These are phyloP conservation scores for Herpetomonas tarakana DNA, from an alignment of 208 protist species.

Conservation along the genomic window DNA sequence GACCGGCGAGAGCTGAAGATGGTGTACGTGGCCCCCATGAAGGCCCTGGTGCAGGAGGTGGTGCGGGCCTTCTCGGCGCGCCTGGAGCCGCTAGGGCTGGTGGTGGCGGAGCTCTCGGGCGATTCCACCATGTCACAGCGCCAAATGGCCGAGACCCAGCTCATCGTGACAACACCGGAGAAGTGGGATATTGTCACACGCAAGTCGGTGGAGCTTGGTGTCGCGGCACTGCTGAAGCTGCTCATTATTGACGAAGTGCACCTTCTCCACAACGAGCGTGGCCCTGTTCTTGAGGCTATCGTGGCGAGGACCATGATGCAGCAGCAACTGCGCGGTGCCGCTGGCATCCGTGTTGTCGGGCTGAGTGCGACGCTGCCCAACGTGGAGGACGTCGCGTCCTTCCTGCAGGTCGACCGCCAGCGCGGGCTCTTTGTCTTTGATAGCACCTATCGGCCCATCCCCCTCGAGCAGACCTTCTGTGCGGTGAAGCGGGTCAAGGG, in stretches of 20 bases:
- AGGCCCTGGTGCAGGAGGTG: constrained; percentile 99
- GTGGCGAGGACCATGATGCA: constrained; percentile 95
- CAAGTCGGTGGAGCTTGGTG: constrained; percentile 95
- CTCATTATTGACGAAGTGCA: constrained; percentile 99
- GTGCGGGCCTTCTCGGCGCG: constrained; percentile 95
- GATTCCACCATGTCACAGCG: constrained; percentile 96
- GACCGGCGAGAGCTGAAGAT: constrained; percentile 94
- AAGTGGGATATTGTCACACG: constrained; percentile 99
- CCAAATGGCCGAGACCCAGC: constrained; percentile 96
- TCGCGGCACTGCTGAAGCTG: constrained; percentile 81
- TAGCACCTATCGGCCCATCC: constrained; percentile 95
- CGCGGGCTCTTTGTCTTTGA: constrained; percentile 95
- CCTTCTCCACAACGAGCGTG: constrained; percentile 99
- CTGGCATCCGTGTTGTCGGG: constrained; percentile 97
- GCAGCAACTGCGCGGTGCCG: constrained; percentile 69
- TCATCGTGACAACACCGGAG: constrained; percentile 99
- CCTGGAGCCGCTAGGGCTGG: constrained; percentile 93
- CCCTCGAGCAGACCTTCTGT: constrained; percentile 98
- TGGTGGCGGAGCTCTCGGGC: constrained; percentile 97
- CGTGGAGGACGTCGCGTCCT: constrained; percentile 98
- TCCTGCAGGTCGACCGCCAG: constrained; percentile 96
- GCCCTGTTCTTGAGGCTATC: constrained; percentile 99
- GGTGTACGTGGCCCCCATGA: constrained; percentile 99
- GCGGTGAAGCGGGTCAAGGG: constrained; percentile 96
- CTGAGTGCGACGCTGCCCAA: constrained; percentile 99